Percentiles rank a stretch among this genome's conserved stretches.
Evolutionary conservation across 371 early-diverging fungal species (phyloP).

Genomic region (Mucor irregularis): DNA sequence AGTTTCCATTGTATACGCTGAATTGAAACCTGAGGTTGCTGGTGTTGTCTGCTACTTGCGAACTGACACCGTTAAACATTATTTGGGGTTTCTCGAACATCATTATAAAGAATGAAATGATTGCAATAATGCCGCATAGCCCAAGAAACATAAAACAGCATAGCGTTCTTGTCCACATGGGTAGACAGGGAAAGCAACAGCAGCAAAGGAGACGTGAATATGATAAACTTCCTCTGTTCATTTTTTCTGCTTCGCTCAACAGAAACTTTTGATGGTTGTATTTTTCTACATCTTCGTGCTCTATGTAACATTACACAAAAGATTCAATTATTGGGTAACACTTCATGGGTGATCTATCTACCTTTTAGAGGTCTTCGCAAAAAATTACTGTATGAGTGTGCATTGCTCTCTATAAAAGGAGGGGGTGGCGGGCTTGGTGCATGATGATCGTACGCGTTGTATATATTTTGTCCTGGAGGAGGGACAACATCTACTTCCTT

Average conservation of each 20-base stretch:
- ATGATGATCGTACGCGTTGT: too few species aligned
- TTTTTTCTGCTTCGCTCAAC: neutral
- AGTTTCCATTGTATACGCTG: conserved; percentile 12
- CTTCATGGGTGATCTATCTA: too few species aligned
- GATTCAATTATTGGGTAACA: too few species aligned
- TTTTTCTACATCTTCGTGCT: neutral
- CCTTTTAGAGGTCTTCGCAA: too few species aligned
- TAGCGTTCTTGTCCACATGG: conserved; percentile 20
- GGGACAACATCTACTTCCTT: too few species aligned
- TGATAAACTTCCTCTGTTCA: neutral
- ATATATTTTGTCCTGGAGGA: too few species aligned
- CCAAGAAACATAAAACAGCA: conserved; percentile 13
- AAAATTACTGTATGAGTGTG: too few species aligned
- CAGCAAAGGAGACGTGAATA: conserved; percentile 9
- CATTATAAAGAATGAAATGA: neutral
- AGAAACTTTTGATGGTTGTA: neutral
- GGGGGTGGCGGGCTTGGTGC: too few species aligned
- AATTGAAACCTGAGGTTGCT: neutral
- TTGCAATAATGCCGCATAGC: neutral
- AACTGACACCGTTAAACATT: conserved; percentile 1
- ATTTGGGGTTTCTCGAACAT: conserved; percentile 7
- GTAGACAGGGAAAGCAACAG: conserved; percentile 13
- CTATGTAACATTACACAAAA: too few species aligned
- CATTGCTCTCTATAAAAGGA: too few species aligned
- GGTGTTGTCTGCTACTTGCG: neutral